Evolutionary conservation across 176 grass and related monocot species (phyloP), one percentile per base, ranked within the genome.

Genomic region (Zoysia pacifica): DNA sequence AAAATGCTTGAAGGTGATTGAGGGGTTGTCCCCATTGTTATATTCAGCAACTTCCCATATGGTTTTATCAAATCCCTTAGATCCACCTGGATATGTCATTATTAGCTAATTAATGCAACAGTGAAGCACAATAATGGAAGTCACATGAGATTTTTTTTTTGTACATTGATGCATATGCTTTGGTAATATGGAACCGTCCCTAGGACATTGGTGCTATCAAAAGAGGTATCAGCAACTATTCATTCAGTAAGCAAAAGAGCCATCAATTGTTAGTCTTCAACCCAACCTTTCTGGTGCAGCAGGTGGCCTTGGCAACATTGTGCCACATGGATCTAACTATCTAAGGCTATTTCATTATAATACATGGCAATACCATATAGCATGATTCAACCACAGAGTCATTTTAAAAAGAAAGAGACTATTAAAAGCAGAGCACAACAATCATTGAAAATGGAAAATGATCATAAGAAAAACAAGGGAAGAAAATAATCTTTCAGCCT

Each of bases 31-130:
- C 42, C 86, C 86, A 60, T 93, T 87, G 40, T 63, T 91, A 73
- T 89, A 90, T 65, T 91, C 88, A 7, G 62, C 9, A 18, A 89
- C 90, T 81, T 91, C 84, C 92, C 96, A 95, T 61, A 93, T 62
- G 16, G 92, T 65, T 87, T 95, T 94, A 61, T 98, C 90, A 84
- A 93, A 98, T 11, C 96, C 96, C 85, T 89, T 93, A 78, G 75
- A 85, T 54, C 92, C 90, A 79, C 96, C 96, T 98, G 81, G 54
- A 84, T 11, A 69, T 42, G 42, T 62, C 20, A 81, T 70, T 8
- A 2, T 18, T 37, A 5, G 1, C 81, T 65, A 84, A 66, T 58
- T 72, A 60, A 67, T 76, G 58, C 1, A 81, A 81, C 7, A 76
- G 11, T 43, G 66, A 66, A 42, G 9, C 42, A 48, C 9, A 66